Evolutionary conservation across 2,329 filamentous ascomycete genomes (phyloP).

Genomic region (Huntiella decipiens): DNA sequence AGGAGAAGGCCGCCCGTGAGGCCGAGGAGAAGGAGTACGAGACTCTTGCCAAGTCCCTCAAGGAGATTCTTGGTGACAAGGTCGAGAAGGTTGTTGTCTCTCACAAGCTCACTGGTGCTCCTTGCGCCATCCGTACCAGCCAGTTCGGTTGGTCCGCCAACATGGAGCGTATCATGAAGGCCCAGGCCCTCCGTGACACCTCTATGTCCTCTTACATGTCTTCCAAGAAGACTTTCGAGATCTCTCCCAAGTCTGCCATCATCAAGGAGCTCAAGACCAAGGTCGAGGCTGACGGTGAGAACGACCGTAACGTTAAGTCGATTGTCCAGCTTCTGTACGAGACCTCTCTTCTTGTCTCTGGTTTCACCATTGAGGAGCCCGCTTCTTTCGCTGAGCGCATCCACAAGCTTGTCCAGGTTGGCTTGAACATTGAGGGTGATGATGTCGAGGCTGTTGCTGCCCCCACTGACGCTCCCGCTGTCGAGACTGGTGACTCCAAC

Average conservation of each 20-base stretch:
- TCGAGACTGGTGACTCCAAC: conserved; percentile 65
- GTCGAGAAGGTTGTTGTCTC: conserved; percentile 99
- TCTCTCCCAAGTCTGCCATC: conserved; percentile 95
- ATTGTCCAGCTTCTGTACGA: conserved; percentile 97
- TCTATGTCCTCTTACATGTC: conserved; percentile 99
- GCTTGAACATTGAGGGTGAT: conserved; percentile 90
- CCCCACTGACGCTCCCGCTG: conserved; percentile 37
- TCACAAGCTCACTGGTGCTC: conserved; percentile 86
- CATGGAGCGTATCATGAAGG: conserved; percentile 99
- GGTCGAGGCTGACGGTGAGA: conserved; percentile 93
- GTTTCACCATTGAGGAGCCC: conserved; percentile 98
- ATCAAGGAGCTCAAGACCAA: conserved; percentile 99
- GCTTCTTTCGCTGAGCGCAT: conserved; percentile 96
- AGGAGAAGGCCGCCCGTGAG: conserved; percentile 95
- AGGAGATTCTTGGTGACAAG: conserved; percentile 98
- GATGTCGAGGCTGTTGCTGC: conserved; percentile 45
- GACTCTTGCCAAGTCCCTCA: conserved; percentile 81
- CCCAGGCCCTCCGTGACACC: conserved; percentile 97
- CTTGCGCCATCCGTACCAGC: conserved; percentile 96
- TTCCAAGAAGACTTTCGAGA: conserved; percentile 99
- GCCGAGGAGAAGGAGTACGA: conserved; percentile 97
- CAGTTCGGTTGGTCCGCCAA: conserved; percentile 99
- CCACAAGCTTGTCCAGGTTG: conserved; percentile 97
- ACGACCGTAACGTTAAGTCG: conserved; percentile 97
- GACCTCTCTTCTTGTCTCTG: conserved; percentile 94